Evolutionary conservation across 371 early-diverging fungal genomes (phyloP), one percentile per base, ranked within the genome.

Genomic region (Mortierella sp.): DNA sequence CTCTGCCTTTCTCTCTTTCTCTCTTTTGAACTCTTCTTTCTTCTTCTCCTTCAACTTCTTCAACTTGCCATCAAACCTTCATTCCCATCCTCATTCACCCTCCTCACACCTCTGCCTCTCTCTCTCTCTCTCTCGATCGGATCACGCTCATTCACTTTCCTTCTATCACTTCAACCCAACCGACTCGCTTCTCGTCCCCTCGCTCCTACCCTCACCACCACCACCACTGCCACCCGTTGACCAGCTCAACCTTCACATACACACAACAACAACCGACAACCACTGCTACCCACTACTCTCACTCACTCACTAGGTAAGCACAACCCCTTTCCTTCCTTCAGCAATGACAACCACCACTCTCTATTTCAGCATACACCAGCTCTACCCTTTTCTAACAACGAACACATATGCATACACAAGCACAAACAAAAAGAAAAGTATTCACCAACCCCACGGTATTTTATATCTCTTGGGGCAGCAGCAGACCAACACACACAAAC

Each of bases 401-500:
- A n/a, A n/a, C n/a, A n/a, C n/a, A n/a, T n/a, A 48, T n/a, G n/a
- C n/a, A 44, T 44, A 44, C 11, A 44, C 11, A 44, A 13, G 11
- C n/a, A 47, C n/a, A 47, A 5, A 47, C n/a, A 47, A 5, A 50
- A 22, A n/a, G n/a, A 50, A 8, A 4, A 50, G 4, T 11, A 50
- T 10, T 22, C 47, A 47, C 22, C 14, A 16, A 6, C 47, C 16
- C 22, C 58, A 58, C 10, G 19, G 61, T n/a, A 22, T 8, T 37
- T 7, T 37, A n/a, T 34, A 34, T 55, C 34, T 58, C 34, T 61
- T 19, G 22, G 61, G 61, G 61, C 37, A 22, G 37, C n/a, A n/a
- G n/a, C n/a, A n/a, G n/a, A n/a, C n/a, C n/a, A 61, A 31, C 61
- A 37, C n/a, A 34, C 37, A 55, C 50, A 50, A 48, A 48, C 48